Evolutionary conservation across 352 stramenopile species (phyloP), one percentile per base, ranked within the genome.

Genomic region (Phytophthora pseudosyringae): DNA sequence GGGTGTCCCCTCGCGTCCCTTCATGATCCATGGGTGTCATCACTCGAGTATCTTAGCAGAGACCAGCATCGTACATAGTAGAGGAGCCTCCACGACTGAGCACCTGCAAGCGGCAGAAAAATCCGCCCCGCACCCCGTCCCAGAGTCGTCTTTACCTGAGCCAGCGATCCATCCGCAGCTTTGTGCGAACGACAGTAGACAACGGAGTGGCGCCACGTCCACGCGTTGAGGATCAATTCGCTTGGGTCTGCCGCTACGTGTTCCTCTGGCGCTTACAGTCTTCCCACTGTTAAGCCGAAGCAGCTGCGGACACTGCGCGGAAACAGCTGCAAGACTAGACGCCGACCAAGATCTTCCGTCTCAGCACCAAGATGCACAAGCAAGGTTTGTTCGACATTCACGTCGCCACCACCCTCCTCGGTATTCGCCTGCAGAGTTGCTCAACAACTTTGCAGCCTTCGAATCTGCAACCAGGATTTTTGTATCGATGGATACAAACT

Each of bases 21-120:
- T 65, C 57, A 65, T 59, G 57, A 65, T 52, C 29, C n/a, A n/a
- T 8, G 10, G 12, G 31, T 26, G 12, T 16, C 26, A n/a, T 8
- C 29, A 47, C 16, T 31, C 9, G 25, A 26, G 25, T 9, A 29
- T 29, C 21, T 48, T 48, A 5, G 10, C 21, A 48, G 18, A 10
- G 11, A 21, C 25, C 2, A 31, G 18, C 31, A 32, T 9, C 16
- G n/a, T 15, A 29, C 18, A 12, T 36, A 25, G 15, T n/a, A 38
- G 44, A 44, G 18, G 21, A 25, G 7, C 6, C 8, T 26, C 13
- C 18, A 16, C 18, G 29, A 28, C 26, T 31, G 25, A 25, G 36
- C n/a, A 15, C 36, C 25, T 45, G 21, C 15, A 3, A 18, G 16
- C 40, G 61, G 49, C n/a, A 55, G 50, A 48, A 50, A 36, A 55